phyloP scores from a whole-genome alignment of 176 grass and related monocot genomes.

The Bromus sterilis region DNA sequence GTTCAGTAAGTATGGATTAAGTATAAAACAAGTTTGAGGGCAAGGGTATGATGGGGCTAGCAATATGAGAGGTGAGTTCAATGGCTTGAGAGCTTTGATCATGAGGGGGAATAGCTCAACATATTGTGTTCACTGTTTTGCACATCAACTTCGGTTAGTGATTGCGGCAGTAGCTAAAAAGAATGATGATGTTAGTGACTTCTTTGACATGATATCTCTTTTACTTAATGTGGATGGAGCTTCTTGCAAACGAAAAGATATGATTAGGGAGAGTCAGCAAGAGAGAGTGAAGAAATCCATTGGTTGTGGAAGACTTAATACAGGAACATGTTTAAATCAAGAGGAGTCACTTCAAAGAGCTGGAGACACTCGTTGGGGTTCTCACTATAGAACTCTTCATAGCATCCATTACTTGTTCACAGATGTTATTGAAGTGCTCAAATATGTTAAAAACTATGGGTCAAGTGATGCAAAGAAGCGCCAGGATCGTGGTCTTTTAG shows the following conservation, averaged over 20 bases:
- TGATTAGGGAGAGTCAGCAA: neutral
- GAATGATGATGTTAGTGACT: neutral
- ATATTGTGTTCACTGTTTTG: neutral
- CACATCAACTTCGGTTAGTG: neutral
- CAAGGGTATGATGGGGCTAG: too few species aligned
- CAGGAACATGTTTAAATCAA: neutral
- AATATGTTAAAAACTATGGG: neutral
- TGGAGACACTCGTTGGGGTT: neutral
- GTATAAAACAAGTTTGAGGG: too few species aligned
- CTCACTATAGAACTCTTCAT: too few species aligned
- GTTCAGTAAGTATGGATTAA: too few species aligned
- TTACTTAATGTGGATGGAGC: neutral
- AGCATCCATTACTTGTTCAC: neutral
- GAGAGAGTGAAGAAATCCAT: neutral
- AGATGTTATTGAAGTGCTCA: neutral
- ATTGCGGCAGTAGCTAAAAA: neutral
- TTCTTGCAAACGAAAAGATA: neutral
- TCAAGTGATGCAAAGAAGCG: neutral
- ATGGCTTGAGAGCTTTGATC: neutral
- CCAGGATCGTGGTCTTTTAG: neutral
- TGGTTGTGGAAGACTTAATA: neutral
- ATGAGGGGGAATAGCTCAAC: neutral
- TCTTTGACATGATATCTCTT: constrained; percentile 12
- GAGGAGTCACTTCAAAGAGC: neutral
- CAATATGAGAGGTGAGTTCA: neutral